Percentiles rank a stretch among this genome's conserved stretches.
phyloP scores from a whole-genome alignment of 208 protist species.

The Trypanosoma congolense region DNA sequence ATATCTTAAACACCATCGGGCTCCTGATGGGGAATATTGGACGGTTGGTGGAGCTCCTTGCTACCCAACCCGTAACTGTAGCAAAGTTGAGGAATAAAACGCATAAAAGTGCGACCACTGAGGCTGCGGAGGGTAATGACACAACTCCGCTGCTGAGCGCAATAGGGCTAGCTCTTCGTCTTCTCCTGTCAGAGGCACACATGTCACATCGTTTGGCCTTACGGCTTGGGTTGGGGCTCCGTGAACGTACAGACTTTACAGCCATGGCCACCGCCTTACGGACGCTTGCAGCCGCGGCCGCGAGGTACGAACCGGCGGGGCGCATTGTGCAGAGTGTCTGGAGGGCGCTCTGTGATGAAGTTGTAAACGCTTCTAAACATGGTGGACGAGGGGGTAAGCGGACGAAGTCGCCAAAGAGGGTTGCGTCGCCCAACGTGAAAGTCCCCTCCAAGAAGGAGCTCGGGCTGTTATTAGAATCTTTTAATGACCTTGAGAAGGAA shows the following conservation, averaged over 20 bases:
- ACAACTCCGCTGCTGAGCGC: conserved; percentile 17
- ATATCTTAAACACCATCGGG: conserved; percentile 8
- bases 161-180: conserved; percentile 23
- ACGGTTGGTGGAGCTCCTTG: conserved; percentile 15
- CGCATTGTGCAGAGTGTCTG: conserved; percentile 30
- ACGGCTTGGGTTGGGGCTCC: conserved; percentile 38
- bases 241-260: conserved; percentile 35
- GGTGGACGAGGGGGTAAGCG: conserved; percentile 1
- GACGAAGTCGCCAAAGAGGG: not conserved
- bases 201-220: conserved; percentile 29
- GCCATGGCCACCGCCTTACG: conserved; percentile 26
- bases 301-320: conserved; percentile 22
- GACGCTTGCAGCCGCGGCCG: conserved; percentile 20
- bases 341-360: conserved; percentile 22
- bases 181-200: conserved; percentile 24
- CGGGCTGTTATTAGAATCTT: conserved; percentile 24
- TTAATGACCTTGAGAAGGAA: conserved; percentile 27
- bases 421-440: conserved; percentile 11
- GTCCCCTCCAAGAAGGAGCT: conserved; percentile 30
- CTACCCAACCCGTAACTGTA: not conserved
- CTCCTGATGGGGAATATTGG: conserved; percentile 12
- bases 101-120: not conserved
- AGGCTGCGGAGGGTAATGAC: not conserved
- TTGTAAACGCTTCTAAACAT: conserved; percentile 13
- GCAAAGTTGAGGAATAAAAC: not conserved